These are phyloP conservation scores for Rosellinia necatrix DNA, from an alignment of 2,329 filamentous ascomycete genomes.

Conservation along the genomic window DNA sequence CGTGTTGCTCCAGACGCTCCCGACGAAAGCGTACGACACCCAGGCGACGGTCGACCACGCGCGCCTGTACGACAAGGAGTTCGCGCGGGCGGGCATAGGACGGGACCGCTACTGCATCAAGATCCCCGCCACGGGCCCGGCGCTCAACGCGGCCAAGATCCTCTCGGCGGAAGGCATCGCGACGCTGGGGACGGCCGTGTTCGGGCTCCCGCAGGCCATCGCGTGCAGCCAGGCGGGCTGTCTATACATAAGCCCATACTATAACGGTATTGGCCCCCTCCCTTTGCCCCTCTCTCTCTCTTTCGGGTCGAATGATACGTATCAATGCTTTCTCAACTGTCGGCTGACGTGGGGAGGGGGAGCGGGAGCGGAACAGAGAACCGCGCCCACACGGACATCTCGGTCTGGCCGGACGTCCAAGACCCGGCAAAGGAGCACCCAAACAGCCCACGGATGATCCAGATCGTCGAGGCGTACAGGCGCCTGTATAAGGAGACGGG, in stretches of 20 bases:
- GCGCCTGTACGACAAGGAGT: slow-evolving; percentile 51
- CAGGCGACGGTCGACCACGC: slow-evolving; percentile 52
- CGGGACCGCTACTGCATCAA: slow-evolving; percentile 56
- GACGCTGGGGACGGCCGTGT: slow-evolving; percentile 53
- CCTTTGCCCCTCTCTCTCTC: slow-evolving; percentile 36
- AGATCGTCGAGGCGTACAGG: slow-evolving; percentile 54
- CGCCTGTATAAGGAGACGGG: slow-evolving; percentile 53
- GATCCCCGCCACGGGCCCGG: slow-evolving; percentile 54
- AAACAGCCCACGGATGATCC: slow-evolving; percentile 52
- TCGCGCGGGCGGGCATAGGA: slow-evolving; percentile 49
- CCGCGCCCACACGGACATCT: slow-evolving; percentile 47
- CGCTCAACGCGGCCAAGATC: slow-evolving; percentile 49
- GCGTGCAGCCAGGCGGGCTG: slow-evolving; percentile 52
- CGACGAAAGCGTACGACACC: slow-evolving; percentile 51
- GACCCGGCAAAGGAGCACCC: slow-evolving; percentile 54
- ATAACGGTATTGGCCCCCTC: slow-evolving; percentile 45
- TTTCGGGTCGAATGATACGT: not conserved
- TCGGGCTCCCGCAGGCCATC: slow-evolving; percentile 53
- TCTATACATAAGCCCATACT: slow-evolving; percentile 54
- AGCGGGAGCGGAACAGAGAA: too few relatives aligned
- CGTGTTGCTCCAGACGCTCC: slow-evolving; percentile 53
- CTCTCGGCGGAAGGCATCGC: slow-evolving; percentile 39
- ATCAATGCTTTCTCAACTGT: not conserved
- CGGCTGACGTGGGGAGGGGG: not conserved
- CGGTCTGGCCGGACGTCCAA: slow-evolving; percentile 51